Evolutionary conservation across 1,139 yeast genomes (phyloP), one percentile per base, ranked within the genome.

Genomic region (Meyerozyma smithsonii): DNA sequence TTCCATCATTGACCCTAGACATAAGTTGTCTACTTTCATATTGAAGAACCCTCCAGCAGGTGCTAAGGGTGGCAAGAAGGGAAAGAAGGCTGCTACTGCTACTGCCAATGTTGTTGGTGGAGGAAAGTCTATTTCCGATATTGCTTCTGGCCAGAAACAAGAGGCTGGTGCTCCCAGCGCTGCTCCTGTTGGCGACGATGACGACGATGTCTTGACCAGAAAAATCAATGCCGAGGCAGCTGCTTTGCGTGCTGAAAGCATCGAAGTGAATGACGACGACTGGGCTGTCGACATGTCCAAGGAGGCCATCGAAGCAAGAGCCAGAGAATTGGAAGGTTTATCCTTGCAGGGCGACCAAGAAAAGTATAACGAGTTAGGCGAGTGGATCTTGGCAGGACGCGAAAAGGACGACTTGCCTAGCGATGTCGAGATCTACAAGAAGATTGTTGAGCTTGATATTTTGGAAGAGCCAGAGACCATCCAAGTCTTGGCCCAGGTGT

Each of bases 261-360:
- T 84, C 42, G 82, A 79, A 50, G 75, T 76, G 38, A 79, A 80
- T 48, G 96, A 89, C 58, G 97, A 87, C 53, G 96, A 88, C 49
- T 92, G 98, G 98, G 89, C 97, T 16, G 97, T 90, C 39, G 99
- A 92, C 62, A 86, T 92, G 80, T 86, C 96, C 39, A 95, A 86
- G 60, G 98, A 89, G 64, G 98, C 98, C 40, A 88, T 94, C 52
- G 84, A 86, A 58, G 89, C 87, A 34, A 86, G 99, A 67, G 96
- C 96, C 42, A 73, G 81, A 56, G 95, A 85, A 59, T 74, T 90
- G 49, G 95, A 89, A 64, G 83, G 79, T 35, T 54, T 78, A 46
- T 58, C 65, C 32, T 64, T 60, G 18, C 68, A 58, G 19, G 51
- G 56, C 23, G 62, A 56, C 36, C 71, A 43, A 77, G 72, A 59